phyloP scores from a whole-genome alignment of 805 yeast species.

The Saturnispora dispora region DNA sequence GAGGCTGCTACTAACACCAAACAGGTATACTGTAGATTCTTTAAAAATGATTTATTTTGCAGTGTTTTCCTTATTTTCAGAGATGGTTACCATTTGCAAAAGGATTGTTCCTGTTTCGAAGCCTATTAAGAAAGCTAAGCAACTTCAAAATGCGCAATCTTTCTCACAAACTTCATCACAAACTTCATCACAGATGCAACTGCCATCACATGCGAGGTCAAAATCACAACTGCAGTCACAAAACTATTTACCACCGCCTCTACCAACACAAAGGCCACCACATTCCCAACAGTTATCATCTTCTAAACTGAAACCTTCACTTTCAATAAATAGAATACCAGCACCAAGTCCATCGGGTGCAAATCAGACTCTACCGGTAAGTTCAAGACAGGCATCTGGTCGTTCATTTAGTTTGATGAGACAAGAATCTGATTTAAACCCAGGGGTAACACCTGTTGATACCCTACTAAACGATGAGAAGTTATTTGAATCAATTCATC shows the following conservation, averaged over 20 bases:
- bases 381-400: slow-evolving; percentile 18
- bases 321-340: slow-evolving; percentile 5
- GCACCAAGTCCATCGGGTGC: slow-evolving; percentile 11
- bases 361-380: slow-evolving; percentile 4
- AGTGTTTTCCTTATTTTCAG: slow-evolving; percentile 24
- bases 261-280: slow-evolving; percentile 8
- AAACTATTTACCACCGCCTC: slow-evolving; percentile 8
- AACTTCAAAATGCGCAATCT: neutral
- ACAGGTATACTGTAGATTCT: slow-evolving; percentile 10
- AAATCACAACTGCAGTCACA: neutral
- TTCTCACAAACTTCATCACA: neutral
- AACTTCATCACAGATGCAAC: neutral
- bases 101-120: slow-evolving; percentile 18
- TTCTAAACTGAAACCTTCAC: slow-evolving; percentile 4
- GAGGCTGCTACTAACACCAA: slow-evolving; percentile 10
- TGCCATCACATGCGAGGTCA: neutral
- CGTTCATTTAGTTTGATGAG: slow-evolving; percentile 14
- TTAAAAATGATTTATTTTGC: slow-evolving; percentile 22
- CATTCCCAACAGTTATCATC: slow-evolving; percentile 2
- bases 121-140: neutral
- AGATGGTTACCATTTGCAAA: slow-evolving; percentile 19
- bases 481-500: slow-evolving; percentile 22
- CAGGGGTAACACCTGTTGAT: slow-evolving; percentile 1
- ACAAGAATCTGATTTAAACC: slow-evolving; percentile 25
- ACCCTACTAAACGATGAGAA: slow-evolving; percentile 22